A percentile compares a stretch with the other conserved stretches of the same genome.
phyloP scores from a whole-genome alignment of 768 basidiomycete species.

The Leccinellum albellum region DNA sequence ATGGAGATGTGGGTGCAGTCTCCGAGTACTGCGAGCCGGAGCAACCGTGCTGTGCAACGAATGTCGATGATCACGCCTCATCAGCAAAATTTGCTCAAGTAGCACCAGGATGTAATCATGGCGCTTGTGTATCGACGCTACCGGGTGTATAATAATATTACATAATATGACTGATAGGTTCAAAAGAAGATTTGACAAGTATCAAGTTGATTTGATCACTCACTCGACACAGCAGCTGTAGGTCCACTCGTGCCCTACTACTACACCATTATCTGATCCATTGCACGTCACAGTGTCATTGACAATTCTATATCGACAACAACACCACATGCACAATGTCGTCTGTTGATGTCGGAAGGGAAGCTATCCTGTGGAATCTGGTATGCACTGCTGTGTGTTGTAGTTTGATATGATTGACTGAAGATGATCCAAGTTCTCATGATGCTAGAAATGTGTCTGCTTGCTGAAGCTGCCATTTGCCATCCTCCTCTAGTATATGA shows the following conservation, averaged over 20 bases:
- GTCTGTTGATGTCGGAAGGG: slow-evolving; percentile 65
- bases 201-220: slow-evolving; percentile 30
- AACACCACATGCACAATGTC: slow-evolving; percentile 44
- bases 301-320: slow-evolving; percentile 3
- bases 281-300: no score
- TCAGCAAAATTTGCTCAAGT: slow-evolving; percentile 79
- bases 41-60: slow-evolving; percentile 67
- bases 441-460: slow-evolving; percentile 99
- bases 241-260: slow-evolving; percentile 24
- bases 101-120: slow-evolving; percentile 89
- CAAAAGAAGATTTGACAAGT: slow-evolving; percentile 20
- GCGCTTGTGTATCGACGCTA: slow-evolving; percentile 82
- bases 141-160: slow-evolving; percentile 44
- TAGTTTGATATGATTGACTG: slow-evolving; percentile 1
- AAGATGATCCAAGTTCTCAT: slow-evolving; percentile 65
- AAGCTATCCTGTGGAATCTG: slow-evolving; percentile 91
- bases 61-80: slow-evolving; percentile 76
- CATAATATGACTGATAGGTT: slow-evolving; percentile 8
- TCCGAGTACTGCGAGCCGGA: slow-evolving; percentile 42
- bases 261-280: slow-evolving; percentile 9
- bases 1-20: slow-evolving; percentile 61
- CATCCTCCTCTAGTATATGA: slow-evolving; percentile 94
- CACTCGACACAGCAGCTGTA: slow-evolving; percentile 23
- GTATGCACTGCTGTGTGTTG: slow-evolving; percentile 38
- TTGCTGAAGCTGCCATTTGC: slow-evolving; percentile 94